phyloP scores from a whole-genome alignment of 1,284 basidiomycete species.

The Kalmanozyma brasiliensis region DNA sequence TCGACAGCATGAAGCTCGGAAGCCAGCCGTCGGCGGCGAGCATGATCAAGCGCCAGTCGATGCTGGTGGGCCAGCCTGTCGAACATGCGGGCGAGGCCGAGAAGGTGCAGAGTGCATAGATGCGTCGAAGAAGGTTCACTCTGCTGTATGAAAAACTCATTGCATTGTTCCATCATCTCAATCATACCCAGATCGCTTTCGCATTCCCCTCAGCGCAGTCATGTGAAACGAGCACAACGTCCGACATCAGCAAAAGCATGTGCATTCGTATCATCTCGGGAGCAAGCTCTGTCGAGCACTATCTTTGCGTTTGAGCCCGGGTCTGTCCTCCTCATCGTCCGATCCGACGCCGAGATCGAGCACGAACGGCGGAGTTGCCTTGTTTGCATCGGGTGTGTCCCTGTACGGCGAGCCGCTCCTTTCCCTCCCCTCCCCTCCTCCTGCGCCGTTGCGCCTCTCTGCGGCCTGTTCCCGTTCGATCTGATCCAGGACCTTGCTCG shows the following conservation, averaged over 20 bases:
- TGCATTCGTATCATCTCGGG: no score
- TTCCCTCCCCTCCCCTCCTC: not conserved
- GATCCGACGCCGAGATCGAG: constrained; percentile 24
- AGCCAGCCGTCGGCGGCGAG: constrained; percentile 46
- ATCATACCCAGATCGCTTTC: constrained; percentile 19
- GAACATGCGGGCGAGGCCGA: constrained; percentile 4
- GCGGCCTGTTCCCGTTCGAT: constrained; percentile 20
- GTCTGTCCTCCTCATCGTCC: constrained; percentile 4
- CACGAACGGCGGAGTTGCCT: constrained; percentile 16
- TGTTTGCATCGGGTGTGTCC: constrained; percentile 7
- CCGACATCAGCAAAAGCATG: no score
- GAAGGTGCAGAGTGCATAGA: constrained; percentile 1
- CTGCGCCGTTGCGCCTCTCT: not conserved
- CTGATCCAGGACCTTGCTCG: constrained; percentile 25
- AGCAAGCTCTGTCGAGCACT: no score
- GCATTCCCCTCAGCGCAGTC: no score
- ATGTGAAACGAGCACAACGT: no score
- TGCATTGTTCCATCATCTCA: constrained; percentile 4
- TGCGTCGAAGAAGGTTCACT: not conserved
- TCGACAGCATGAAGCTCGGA: constrained; percentile 49
- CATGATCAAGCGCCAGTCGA: constrained; percentile 48
- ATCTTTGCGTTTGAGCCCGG: no score
- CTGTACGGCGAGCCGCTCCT: constrained; percentile 1
- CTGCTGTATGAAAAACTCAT: not conserved
- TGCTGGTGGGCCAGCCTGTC: constrained; percentile 17